Base-by-base conservation (phyloP, 345 rosid genomes). In the Pistacia atlantica region DNA sequence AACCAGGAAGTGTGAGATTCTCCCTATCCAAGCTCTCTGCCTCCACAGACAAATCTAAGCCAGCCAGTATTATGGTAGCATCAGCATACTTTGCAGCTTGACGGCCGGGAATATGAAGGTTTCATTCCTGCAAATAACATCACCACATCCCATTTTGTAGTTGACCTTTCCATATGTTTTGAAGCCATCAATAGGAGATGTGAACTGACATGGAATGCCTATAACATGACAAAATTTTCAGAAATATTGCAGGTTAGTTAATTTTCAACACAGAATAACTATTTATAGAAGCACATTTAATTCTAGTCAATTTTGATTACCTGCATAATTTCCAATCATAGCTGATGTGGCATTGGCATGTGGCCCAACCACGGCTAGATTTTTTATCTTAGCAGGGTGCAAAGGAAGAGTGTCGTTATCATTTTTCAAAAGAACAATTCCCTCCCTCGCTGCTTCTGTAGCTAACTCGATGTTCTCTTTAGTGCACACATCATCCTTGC, bases 311-410 rank as follows among this genome's bases (percentile, higher is more conserved):
- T 3, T 52, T 2, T 11, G 17, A 1, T 4, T 64, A 86, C 90
- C 95, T 8, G 92, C 89, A 35, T 90, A 92, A 72, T 86, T 90
- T 59, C 94, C 93, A 31, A 90, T 74, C 89, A 90, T 87, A 0
- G 86, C 82, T 3, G 0, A 7, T 5, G 92, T 89, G 31, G 91
- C 90, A 13, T 89, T 80, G 59, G 89, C 85, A 33, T 87, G 86
- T 8, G 91, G 94, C 8, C 94, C 94, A 37, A 90, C 71, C 0
- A 87, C 66, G 0, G 93, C 89, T 4, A 92, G 31, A 20, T 62
- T 82, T 48, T 77, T 78, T 49, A 79, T 4, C 1, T 37, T 42
- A 17, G 38, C 25, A 38, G 70, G 0, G 62, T 48, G 76, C 64
- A 81, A 16, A 75, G 97, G 88, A 73, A 88, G 73, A 5, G 81